phyloP scores from a whole-genome alignment of 805 yeast species.

The Spathaspora hagerdaliae region DNA sequence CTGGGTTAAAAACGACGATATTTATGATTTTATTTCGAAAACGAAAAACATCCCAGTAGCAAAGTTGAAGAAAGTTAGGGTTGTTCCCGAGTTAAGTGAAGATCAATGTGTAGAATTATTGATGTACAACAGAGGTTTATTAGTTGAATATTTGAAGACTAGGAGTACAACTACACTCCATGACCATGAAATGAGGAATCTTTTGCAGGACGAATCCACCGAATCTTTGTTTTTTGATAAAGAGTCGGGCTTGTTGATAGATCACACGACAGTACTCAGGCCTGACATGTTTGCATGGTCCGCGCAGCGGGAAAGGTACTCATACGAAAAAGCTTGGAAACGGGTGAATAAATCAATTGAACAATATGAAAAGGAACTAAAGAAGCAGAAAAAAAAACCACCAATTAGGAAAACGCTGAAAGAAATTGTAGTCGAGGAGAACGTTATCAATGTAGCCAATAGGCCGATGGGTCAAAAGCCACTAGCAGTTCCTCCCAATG shows the following conservation, averaged over 20 bases:
- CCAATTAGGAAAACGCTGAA: not conserved
- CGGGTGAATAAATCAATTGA: too few species aligned
- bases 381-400: not conserved
- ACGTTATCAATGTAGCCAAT: too few species aligned
- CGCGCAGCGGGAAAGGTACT: constrained; percentile 5
- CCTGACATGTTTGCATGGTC: constrained; percentile 17
- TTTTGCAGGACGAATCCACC: constrained; percentile 12
- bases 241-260: not conserved
- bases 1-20: too few species aligned
- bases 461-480: too few species aligned
- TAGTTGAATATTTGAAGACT: too few species aligned
- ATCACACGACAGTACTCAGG: constrained; percentile 11
- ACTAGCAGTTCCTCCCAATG: too few species aligned
- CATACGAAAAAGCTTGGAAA: too few species aligned
- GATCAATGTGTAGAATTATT: too few species aligned
- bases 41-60: not conserved
- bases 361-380: too few species aligned
- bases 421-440: not conserved
- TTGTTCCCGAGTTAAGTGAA: too few species aligned
- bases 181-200: constrained; percentile 22
- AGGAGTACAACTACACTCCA: constrained; percentile 32
- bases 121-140: constrained; percentile 21
- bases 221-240: too few species aligned
- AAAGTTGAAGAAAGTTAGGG: constrained; percentile 1
- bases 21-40: constrained; percentile 18